Base-by-base conservation (phyloP, 495 filamentous ascomycete species). In the Aspergillus egyptiacus region DNA sequence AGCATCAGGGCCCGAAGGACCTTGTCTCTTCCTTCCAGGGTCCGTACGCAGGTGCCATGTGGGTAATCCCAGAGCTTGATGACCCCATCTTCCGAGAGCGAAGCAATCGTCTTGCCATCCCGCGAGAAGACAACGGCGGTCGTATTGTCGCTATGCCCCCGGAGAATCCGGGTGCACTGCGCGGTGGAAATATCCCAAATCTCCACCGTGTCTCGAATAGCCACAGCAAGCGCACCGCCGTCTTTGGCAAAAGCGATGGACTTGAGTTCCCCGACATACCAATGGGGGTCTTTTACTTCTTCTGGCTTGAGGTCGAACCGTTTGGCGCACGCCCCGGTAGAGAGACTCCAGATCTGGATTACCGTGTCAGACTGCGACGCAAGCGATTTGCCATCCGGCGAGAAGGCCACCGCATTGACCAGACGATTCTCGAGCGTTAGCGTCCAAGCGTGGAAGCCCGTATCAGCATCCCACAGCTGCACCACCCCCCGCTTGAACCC, bases 281-380 rank as follows among this genome's bases (percentile, higher is more conserved):
- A n/a, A n/a, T n/a, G n/a, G n/a, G n/a, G n/a, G n/a, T n/a, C n/a
- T n/a, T n/a, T n/a, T n/a, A n/a, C n/a, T n/a, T n/a, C n/a, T n/a
- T n/a, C n/a, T n/a, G n/a, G n/a, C 39, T 33, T 9, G 64, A 28
- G 4, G 48, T 62, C 3, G 22, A 42, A 46, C 57, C 51, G 18
- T 1, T 9, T 1, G 54, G 55, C 25, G 35, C 57, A 69, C 10
- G 49, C 62, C 0, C 64, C 62, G 2, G 49, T 59, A 8, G 54
- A 6, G 53, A 10, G 5, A 27, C 70, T 58, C 68, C 67, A 71
- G 17, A 71, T 51, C 46, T 48, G 44, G n/a, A 75, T 45, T 66
- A 1, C 50, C 31, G 43, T 72, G 9, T 7, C 14, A 1, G 40
- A 44, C 1, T 2, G 6, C 4, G 41, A 45, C 3, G 41, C 41